Evolutionary conservation across 257 asterid genomes (phyloP).

Genomic region (Solanum rostratum): DNA sequence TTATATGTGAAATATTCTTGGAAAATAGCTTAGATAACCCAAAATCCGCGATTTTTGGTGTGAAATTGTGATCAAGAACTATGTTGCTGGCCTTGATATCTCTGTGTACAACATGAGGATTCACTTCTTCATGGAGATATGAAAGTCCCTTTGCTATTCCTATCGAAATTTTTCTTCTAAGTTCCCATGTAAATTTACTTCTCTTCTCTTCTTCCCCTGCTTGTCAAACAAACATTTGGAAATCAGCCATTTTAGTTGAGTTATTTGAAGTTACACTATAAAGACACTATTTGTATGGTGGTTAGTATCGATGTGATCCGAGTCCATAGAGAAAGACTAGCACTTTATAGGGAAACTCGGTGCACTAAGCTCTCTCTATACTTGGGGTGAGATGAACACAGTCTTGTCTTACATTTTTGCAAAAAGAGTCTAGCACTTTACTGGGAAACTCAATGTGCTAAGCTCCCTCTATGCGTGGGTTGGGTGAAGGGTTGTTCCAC

Average conservation of each 20-base stretch:
- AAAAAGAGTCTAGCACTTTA: no score
- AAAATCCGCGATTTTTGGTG: slow-evolving; percentile 62
- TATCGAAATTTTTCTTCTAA: slow-evolving; percentile 34
- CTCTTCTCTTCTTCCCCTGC: slow-evolving; percentile 47
- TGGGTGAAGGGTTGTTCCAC: not conserved
- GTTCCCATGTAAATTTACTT: slow-evolving; percentile 40
- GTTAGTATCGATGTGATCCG: not conserved
- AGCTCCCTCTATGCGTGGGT: not conserved
- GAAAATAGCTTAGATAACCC: slow-evolving; percentile 59
- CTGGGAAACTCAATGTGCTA: not conserved
- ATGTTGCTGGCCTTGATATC: slow-evolving; percentile 70
- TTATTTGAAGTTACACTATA: not conserved
- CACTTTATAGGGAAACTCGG: not conserved
- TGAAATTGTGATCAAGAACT: slow-evolving; percentile 47
- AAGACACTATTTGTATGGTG: not conserved
- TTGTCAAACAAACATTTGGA: not conserved
- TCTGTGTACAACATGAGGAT: slow-evolving; percentile 59
- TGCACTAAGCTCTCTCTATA: no score
- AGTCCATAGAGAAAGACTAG: no score
- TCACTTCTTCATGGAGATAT: slow-evolving; percentile 60
- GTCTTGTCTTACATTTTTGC: no score
- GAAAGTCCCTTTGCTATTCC: slow-evolving; percentile 60
- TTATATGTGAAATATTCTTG: slow-evolving; percentile 41
- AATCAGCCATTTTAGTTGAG: not conserved
- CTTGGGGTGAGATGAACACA: no score